phyloP scores from a whole-genome alignment of 371 early-diverging fungal species.

The Circinella minor region DNA sequence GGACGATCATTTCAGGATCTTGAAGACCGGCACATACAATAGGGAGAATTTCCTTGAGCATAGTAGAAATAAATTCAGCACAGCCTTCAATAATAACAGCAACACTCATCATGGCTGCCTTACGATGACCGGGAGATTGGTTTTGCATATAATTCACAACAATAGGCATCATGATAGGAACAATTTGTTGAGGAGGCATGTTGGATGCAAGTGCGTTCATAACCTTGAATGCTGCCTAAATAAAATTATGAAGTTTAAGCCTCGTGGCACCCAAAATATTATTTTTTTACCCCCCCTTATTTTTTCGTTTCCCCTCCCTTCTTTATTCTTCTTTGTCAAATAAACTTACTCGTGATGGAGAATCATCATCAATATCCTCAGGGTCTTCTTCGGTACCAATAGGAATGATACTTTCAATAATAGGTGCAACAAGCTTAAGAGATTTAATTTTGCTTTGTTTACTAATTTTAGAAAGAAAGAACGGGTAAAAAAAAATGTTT shows the following conservation, averaged over 20 bases:
- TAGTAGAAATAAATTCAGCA: constrained; percentile 77
- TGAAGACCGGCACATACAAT: constrained; percentile 77
- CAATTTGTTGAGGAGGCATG: constrained; percentile 85
- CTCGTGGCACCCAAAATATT: not conserved
- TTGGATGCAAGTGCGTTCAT: constrained; percentile 77
- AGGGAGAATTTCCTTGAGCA: constrained; percentile 72
- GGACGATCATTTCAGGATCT: constrained; percentile 76
- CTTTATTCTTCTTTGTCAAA: not conserved
- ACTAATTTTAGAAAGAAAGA: constrained; percentile 25
- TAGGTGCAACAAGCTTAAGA: constrained; percentile 73
- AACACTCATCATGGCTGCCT: constrained; percentile 85
- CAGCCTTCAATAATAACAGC: constrained; percentile 85
- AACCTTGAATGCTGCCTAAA: constrained; percentile 66
- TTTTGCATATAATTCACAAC: constrained; percentile 78
- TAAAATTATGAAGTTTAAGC: not conserved
- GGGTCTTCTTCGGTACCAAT: constrained; percentile 83
- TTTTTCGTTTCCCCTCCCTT: not conserved
- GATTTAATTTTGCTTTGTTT: constrained; percentile 79
- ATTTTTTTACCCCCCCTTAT: not conserved
- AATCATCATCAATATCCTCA: constrained; percentile 83
- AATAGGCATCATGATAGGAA: constrained; percentile 73
- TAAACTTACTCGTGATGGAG: constrained; percentile 58
- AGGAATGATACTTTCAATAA: constrained; percentile 78
- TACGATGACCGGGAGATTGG: constrained; percentile 70
- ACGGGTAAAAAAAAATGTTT: no score